A percentile compares a stretch with the other conserved stretches of the same genome.
These are phyloP conservation scores for Cutaneotrichosporon daszewskae DNA, from an alignment of 1,284 basidiomycete genomes.

Conservation along the genomic window DNA sequence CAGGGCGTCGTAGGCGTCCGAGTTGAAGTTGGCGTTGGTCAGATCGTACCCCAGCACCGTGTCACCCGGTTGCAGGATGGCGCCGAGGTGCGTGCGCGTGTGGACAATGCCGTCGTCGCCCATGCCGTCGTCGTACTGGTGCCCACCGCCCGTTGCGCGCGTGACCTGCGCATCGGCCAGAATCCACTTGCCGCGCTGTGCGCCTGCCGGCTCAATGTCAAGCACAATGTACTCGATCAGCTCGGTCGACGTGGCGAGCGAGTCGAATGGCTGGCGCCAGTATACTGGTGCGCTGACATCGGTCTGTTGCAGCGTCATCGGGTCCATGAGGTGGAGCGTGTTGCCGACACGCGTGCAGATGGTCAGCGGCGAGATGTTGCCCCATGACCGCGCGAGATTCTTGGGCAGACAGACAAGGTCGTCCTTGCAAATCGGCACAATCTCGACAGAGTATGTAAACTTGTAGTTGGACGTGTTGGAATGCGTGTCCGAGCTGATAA, in stretches of 20 bases:
- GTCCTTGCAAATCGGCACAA: slow-evolving; percentile 94
- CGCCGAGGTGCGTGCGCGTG: slow-evolving; percentile 92
- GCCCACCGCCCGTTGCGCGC: slow-evolving; percentile 59
- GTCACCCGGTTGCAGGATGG: slow-evolving; percentile 91
- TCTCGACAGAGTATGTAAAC: slow-evolving; percentile 96
- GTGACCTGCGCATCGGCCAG: slow-evolving; percentile 94
- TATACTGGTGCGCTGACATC: slow-evolving; percentile 78
- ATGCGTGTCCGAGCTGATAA: slow-evolving; percentile 89
- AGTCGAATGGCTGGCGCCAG: slow-evolving; percentile 84
- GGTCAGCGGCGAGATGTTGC: slow-evolving; percentile 81
- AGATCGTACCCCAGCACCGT: slow-evolving; percentile 87
- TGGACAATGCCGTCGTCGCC: slow-evolving; percentile 77
- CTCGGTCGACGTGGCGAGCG: slow-evolving; percentile 74
- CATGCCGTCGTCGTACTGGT: slow-evolving; percentile 46
- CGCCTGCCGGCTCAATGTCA: slow-evolving; percentile 80
- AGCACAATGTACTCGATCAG: slow-evolving; percentile 92
- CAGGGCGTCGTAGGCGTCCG: slow-evolving; percentile 72
- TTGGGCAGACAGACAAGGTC: slow-evolving; percentile 86
- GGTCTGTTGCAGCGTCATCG: slow-evolving; percentile 72
- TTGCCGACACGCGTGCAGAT: slow-evolving; percentile 88
- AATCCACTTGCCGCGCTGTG: slow-evolving; percentile 66
- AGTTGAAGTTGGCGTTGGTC: slow-evolving; percentile 87
- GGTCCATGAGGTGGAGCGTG: slow-evolving; percentile 85
- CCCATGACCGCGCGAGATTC: slow-evolving; percentile 72
- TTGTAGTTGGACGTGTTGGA: slow-evolving; percentile 92